phyloP scores from a whole-genome alignment of 2,329 filamentous ascomycete genomes.

The Fusarium sp. region DNA sequence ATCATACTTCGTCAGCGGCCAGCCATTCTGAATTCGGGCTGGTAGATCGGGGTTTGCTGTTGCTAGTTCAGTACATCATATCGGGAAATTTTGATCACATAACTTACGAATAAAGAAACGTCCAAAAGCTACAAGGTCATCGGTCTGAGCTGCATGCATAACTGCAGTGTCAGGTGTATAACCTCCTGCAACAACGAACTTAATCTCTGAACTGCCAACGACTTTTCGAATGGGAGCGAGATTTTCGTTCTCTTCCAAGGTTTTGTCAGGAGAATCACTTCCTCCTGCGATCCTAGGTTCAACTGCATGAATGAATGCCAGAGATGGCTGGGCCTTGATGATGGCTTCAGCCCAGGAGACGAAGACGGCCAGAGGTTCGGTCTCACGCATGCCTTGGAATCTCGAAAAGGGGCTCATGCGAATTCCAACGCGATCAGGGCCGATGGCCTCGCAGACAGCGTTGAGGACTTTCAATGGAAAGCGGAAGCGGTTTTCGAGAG shows the following conservation, averaged over 20 bases:
- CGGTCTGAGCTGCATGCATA: slow-evolving; percentile 44
- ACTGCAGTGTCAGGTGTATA: slow-evolving; percentile 44
- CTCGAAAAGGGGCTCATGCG: slow-evolving; percentile 68
- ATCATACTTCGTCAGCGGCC: slow-evolving; percentile 37
- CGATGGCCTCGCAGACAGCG: slow-evolving; percentile 56
- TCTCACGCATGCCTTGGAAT: slow-evolving; percentile 73
- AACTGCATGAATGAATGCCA: slow-evolving; percentile 71
- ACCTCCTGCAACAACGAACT: slow-evolving; percentile 49
- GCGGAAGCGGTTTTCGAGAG: slow-evolving; percentile 62
- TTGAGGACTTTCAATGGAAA: slow-evolving; percentile 60
- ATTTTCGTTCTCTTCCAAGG: slow-evolving; percentile 46
- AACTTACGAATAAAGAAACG: slow-evolving; percentile 45
- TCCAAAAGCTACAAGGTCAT: slow-evolving; percentile 49
- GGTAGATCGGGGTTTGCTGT: slow-evolving; percentile 40
- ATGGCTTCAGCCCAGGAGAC: slow-evolving; percentile 69
- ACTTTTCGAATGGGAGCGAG: slow-evolving; percentile 48
- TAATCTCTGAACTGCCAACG: slow-evolving; percentile 40
- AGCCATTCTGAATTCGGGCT: slow-evolving; percentile 38
- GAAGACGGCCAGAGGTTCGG: slow-evolving; percentile 56
- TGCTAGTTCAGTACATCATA: background rate
- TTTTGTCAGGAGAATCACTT: slow-evolving; percentile 45
- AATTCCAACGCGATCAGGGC: slow-evolving; percentile 63
- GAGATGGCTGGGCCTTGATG: slow-evolving; percentile 59
- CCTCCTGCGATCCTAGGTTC: slow-evolving; percentile 63
- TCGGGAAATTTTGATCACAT: background rate